phyloP scores from a whole-genome alignment of 1,284 basidiomycete genomes.

The Golubevia sp. region DNA sequence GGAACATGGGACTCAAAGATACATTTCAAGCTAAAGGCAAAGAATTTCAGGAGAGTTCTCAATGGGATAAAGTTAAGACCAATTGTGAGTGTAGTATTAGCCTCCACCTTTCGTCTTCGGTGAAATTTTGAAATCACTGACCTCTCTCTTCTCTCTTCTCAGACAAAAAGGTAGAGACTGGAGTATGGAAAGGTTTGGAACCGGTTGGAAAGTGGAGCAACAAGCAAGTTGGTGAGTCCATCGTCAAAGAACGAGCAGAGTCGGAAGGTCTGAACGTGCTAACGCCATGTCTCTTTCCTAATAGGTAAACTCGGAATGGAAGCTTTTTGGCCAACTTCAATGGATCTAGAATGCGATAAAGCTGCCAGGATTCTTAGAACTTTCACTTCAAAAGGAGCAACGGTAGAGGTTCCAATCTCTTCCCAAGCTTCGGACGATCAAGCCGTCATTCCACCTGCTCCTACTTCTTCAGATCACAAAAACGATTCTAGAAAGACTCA shows the following conservation, averaged over 20 bases:
- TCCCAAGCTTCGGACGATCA: too few species aligned
- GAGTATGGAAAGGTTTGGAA: slow-evolving; percentile 14
- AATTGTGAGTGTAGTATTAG: not conserved
- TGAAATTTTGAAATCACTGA: too few species aligned
- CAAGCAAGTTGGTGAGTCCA: not conserved
- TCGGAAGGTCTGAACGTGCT: too few species aligned
- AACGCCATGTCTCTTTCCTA: not conserved
- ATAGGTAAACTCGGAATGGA: slow-evolving; percentile 43
- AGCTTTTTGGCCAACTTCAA: slow-evolving; percentile 48
- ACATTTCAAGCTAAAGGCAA: too few species aligned
- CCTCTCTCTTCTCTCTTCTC: not conserved
- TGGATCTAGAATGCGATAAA: slow-evolving; percentile 46
- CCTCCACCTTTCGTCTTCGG: too few species aligned
- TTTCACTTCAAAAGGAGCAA: slow-evolving; percentile 38
- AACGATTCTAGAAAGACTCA: too few species aligned
- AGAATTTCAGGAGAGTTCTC: slow-evolving; percentile 4
- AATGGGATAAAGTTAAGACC: slow-evolving; percentile 31
- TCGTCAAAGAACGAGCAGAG: slow-evolving; percentile 2
- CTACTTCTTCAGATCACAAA: too few species aligned
- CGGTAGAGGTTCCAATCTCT: slow-evolving; percentile 27
- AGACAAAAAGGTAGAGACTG: slow-evolving; percentile 46
- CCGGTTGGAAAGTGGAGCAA: not conserved
- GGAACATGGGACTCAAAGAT: too few species aligned
- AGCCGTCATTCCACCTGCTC: too few species aligned
- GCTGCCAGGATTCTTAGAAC: slow-evolving; percentile 48